phyloP scores from a whole-genome alignment of 1,284 basidiomycete genomes.

The Cerrena zonata region DNA sequence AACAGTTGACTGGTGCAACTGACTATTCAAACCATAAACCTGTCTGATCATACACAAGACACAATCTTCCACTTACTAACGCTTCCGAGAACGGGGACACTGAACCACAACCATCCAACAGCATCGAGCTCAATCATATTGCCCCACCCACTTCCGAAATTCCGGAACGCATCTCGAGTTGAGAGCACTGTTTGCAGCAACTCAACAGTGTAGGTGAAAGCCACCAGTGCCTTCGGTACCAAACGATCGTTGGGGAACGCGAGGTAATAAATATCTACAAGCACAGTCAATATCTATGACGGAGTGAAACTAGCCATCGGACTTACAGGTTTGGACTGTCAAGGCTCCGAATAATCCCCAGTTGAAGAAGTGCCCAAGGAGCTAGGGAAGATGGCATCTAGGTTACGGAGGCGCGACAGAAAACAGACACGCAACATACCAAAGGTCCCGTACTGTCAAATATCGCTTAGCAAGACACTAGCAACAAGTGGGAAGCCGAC shows the following conservation, averaged over 20 bases:
- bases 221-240: conserved; percentile 11
- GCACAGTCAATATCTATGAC: neutral
- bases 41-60: neutral
- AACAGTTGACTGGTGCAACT: conserved; percentile 24
- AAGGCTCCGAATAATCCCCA: conserved; percentile 16
- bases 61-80: conserved; percentile 17
- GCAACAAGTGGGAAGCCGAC: neutral
- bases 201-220: conserved; percentile 14
- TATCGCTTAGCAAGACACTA: neutral
- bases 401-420: neutral
- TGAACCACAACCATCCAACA: conserved; percentile 23
- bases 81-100: conserved; percentile 21
- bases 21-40: conserved; percentile 12
- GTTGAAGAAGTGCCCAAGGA: conserved; percentile 15
- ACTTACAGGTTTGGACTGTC: conserved; percentile 15
- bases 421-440: neutral
- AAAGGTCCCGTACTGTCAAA: neutral
- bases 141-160: conserved; percentile 24
- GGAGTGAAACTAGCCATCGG: neutral
- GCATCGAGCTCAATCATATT: conserved; percentile 18
- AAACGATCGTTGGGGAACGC: conserved; percentile 13
- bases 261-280: conserved; percentile 14
- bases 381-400: conserved; percentile 6
- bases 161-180: conserved; percentile 21
- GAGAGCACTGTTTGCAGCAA: conserved; percentile 21